phyloP scores from a whole-genome alignment of 2,329 filamentous ascomycete species.

The Beauveria rudraprayagi region DNA sequence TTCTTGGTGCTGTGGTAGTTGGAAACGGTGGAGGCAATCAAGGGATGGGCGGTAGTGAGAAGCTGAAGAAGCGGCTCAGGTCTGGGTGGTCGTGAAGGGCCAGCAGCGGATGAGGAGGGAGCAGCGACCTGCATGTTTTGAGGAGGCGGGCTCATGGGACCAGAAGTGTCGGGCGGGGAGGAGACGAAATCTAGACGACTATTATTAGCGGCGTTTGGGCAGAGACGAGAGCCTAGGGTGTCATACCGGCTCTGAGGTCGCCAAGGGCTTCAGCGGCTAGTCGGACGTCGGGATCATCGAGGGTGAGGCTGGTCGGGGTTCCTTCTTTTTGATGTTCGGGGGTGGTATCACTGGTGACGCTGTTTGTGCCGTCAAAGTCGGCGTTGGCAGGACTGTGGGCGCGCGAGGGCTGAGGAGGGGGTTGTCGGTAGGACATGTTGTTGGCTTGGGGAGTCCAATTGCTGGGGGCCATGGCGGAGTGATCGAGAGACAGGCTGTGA shows the following conservation, averaged over 20 bases:
- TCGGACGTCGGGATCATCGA: constrained; percentile 60
- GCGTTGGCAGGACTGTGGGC: constrained; percentile 39
- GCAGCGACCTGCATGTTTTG: constrained; percentile 1
- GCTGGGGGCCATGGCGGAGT: constrained; percentile 8
- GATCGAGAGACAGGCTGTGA: constrained; percentile 14
- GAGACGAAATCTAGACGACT: constrained; percentile 52
- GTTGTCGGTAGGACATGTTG: constrained; percentile 36
- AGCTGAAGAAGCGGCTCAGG: constrained; percentile 78
- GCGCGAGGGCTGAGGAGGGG: constrained; percentile 21
- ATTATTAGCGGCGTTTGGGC: constrained; percentile 12
- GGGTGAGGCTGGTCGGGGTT: constrained; percentile 42
- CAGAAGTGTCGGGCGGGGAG: constrained; percentile 45
- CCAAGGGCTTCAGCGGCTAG: constrained; percentile 69
- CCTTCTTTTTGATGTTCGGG: constrained; percentile 39
- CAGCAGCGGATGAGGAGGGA: constrained; percentile 15
- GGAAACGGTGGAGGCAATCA: constrained; percentile 78
- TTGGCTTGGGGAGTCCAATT: constrained; percentile 29
- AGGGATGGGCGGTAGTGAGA: constrained; percentile 78
- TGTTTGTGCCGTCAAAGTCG: constrained; percentile 39
- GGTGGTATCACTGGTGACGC: constrained; percentile 34
- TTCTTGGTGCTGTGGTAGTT: constrained; percentile 83
- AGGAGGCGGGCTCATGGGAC: constrained; percentile 29
- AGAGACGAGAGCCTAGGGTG: not conserved
- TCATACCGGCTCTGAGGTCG: constrained; percentile 63
- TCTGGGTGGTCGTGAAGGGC: constrained; percentile 36